Evolutionary conservation across 2,329 filamentous ascomycete genomes (phyloP).

Genomic region (Nigrospora sphaerica): DNA sequence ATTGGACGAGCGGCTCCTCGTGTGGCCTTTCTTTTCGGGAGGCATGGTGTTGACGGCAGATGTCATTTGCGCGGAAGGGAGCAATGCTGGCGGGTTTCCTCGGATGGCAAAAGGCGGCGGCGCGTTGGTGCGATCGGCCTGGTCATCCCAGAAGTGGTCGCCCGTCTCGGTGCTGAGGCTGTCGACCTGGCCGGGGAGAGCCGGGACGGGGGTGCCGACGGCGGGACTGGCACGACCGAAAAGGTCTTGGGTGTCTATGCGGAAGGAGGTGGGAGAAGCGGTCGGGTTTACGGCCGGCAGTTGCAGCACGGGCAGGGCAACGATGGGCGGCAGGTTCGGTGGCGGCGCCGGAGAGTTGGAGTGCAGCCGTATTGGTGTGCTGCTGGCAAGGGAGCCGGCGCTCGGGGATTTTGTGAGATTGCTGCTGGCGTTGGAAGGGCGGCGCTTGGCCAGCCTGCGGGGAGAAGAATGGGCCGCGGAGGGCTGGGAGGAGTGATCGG

Average conservation of each 20-base stretch:
- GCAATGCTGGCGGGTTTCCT: conserved; percentile 11
- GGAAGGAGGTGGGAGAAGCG: background rate
- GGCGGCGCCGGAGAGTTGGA: conserved; percentile 21
- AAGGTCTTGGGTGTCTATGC: background rate
- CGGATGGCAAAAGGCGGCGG: conserved; percentile 12
- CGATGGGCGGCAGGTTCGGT: conserved; percentile 31
- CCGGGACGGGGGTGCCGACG: conserved; percentile 11
- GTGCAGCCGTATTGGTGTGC: conserved; percentile 6
- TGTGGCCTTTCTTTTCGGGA: conserved; percentile 31
- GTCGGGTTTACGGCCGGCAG: conserved; percentile 6
- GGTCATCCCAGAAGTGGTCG: conserved; percentile 18
- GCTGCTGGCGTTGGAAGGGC: conserved; percentile 18
- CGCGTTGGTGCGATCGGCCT: conserved; percentile 10
- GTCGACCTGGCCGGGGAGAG: conserved; percentile 10
- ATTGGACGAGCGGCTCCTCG: conserved; percentile 36
- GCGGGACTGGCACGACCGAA: conserved; percentile 15
- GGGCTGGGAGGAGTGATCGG: conserved; percentile 5
- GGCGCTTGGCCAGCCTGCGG: conserved; percentile 17
- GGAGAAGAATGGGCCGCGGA: conserved; percentile 10
- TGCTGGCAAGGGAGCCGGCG: conserved; percentile 2
- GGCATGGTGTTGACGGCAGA: conserved; percentile 3
- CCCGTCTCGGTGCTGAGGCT: conserved; percentile 11
- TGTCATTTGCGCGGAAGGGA: conserved; percentile 16
- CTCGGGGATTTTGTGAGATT: conserved; percentile 10
- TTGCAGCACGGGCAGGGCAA: conserved; percentile 32